Base-by-base conservation (phyloP, 2,329 filamentous ascomycete species). In the Talaromyces sp. region DNA sequence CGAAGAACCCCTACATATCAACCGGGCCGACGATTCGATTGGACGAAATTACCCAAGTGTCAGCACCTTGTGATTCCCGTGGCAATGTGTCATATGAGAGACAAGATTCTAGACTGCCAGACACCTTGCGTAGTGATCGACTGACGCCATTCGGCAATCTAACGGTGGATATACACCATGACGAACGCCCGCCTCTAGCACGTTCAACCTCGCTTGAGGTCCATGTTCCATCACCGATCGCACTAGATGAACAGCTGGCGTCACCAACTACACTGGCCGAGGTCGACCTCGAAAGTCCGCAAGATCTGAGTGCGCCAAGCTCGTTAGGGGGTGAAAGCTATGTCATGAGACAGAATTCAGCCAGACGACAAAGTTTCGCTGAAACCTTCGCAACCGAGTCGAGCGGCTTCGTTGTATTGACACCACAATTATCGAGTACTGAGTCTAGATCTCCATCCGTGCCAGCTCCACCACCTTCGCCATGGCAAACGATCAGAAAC, bases 191-290 rank as follows among this genome's bases (percentile, higher is more conserved):
- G 21, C 37, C 25, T 25, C 28, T 57, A 1, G 18, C 54, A n/a
- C 62, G 62, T 23, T 63, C 62, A 31, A 63, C 40, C 50, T 63
- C 62, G 28, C 58, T 63, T 5, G 62, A 63, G 18, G 62, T 63
- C 2, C 62, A 63, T 33, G 58, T 52, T 31, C 25, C 50, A 16
- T 63, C 62, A 37, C 57, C 62, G n/a, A 28, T 25, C 25, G 50
- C 48, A 28, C 18, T n/a, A 35, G 58, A 57, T 8, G 48, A 57
- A 12, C 35, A 54, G 2, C 28, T 35, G 12, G 59, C 44, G 18
- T 44, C 28, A 18, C 37, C 59, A 7, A 46, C 37, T n/a, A 6
- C 14, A 1, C 4, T 31, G 28, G 12, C 35, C 1, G 33, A 54
- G 2, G 4, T 23, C 18, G 18, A 16, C 31, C 28, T 31, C 14